Base-by-base conservation (phyloP, 176 grass and related monocot genomes). In the Olyra latifolia region DNA sequence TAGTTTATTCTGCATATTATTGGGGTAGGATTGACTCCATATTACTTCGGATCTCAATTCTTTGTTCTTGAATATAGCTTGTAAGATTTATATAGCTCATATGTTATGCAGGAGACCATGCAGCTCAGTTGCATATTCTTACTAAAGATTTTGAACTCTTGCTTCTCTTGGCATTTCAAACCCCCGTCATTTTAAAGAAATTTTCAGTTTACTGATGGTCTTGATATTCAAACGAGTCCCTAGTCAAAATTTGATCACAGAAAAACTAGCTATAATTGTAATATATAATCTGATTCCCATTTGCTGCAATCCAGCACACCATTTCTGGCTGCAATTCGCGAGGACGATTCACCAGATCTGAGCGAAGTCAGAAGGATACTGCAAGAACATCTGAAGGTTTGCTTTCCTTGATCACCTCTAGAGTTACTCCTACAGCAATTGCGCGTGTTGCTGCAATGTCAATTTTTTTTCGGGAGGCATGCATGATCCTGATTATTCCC, bases 331-430 rank as follows among this genome's bases (percentile, higher is more conserved):
- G 85, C 75, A 56, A 95, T 99, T 76, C 91, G 92, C 6, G 67
- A 91, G 87, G 97, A 99, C 64, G 88, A 90, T 79, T 95, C 97
- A 71, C 83, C 62, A 10, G 90, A 96, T 87, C 81, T 99, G 77
- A 93, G 93, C 28, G 84, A 96, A 84, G 97, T 99, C 44, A 71
- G 66, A 78, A 91, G 72, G 62, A 90, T 93, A 72, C 74, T 93
- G 14, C 62, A 84, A 77, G 90, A 96, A 88, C 83, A 66, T 74
- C 78, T 96, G 28, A 86, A 88, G 82, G 96, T 91, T 66, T 68
- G 55, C 19, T 57, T 54, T 72, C 39, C 10, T 59, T 71, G 30
- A 19, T 66, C 41, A 62, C 58, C 0, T 45, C 41, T 35, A 27
- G 25, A 25, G 28, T 78, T 66, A 2, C 8, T 27, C 13, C 2